A percentile compares a stretch with the other conserved stretches of the same genome.
These are phyloP conservation scores for Umbelopsis sp. DNA, from an alignment of 192 early-diverging fungal species.

Conservation along the genomic window DNA sequence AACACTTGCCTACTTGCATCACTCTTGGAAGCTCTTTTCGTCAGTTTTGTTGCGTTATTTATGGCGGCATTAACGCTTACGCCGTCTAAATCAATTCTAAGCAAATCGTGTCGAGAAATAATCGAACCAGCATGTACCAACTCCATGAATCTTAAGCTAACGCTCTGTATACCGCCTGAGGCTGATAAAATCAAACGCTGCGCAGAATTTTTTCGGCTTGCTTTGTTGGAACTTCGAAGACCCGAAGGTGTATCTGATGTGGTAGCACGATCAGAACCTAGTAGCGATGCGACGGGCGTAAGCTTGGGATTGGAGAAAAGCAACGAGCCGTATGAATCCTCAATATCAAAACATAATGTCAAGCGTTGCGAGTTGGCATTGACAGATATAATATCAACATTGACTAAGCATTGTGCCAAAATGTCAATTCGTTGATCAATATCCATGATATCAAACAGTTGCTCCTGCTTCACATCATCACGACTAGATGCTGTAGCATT, in stretches of 20 bases:
- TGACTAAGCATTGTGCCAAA: slow-evolving; percentile 46
- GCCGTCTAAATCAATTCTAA: slow-evolving; percentile 47
- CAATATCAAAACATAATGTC: slow-evolving; percentile 39
- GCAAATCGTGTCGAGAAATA: slow-evolving; percentile 33
- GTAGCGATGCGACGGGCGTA: neutral
- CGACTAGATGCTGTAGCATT: neutral
- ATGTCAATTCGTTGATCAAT: slow-evolving; percentile 49
- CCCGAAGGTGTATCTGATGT: slow-evolving; percentile 41
- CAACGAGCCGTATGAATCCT: slow-evolving; percentile 47
- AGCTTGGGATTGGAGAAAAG: slow-evolving; percentile 47
- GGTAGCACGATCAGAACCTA: slow-evolving; percentile 15
- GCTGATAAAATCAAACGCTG: slow-evolving; percentile 44
- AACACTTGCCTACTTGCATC: slow-evolving; percentile 41
- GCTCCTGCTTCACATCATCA: neutral
- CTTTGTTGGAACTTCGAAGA: slow-evolving; percentile 30
- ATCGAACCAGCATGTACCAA: slow-evolving; percentile 9
- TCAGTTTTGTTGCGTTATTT: slow-evolving; percentile 37
- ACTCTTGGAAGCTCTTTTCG: slow-evolving; percentile 28
- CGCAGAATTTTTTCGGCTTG: slow-evolving; percentile 13
- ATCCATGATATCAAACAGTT: slow-evolving; percentile 21
- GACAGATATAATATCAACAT: slow-evolving; percentile 46
- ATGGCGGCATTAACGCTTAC: slow-evolving; percentile 49
- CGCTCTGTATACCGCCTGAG: slow-evolving; percentile 44
- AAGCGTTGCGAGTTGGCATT: slow-evolving; percentile 51
- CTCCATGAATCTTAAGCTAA: slow-evolving; percentile 42